Evolutionary conservation across 768 basidiomycete species (phyloP).

Genomic region (Rhodotorula babjevae): DNA sequence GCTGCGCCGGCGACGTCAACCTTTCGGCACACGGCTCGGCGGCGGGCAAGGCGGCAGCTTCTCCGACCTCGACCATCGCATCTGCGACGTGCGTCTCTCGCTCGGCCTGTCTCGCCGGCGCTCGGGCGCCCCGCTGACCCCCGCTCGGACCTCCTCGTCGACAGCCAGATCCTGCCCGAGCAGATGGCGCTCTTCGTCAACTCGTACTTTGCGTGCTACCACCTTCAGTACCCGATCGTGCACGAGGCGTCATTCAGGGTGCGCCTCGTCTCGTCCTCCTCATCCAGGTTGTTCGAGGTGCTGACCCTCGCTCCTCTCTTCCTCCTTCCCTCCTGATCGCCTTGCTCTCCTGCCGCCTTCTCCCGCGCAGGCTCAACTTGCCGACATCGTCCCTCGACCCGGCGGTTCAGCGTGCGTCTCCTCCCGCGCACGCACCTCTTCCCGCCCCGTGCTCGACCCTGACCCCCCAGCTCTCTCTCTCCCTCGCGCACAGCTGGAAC

Average conservation of each 20-base stretch:
- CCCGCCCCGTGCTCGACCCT: not conserved
- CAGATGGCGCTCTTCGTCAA: not conserved
- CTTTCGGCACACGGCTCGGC: not conserved
- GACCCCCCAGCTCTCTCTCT: not conserved
- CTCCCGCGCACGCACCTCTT: too few relatives aligned
- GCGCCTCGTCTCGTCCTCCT: not conserved
- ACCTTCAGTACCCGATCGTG: not conserved
- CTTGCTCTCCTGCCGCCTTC: not conserved
- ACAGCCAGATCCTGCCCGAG: not conserved
- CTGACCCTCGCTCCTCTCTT: not conserved
- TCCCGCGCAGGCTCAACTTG: not conserved
- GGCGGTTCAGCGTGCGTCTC: not conserved
- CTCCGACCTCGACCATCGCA: not conserved
- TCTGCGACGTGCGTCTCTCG: not conserved
- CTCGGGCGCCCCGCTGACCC: too few relatives aligned
- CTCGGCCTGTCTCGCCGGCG: too few relatives aligned
- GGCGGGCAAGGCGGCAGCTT: not conserved
- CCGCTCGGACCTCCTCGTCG: too few relatives aligned
- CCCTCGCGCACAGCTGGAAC: not conserved
- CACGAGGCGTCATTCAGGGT: not conserved
- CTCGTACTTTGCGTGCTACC: not conserved
- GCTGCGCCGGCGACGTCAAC: slow-evolving; percentile 5
- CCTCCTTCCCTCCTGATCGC: too few relatives aligned
- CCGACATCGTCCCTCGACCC: slow-evolving; percentile 7
- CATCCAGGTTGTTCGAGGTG: too few relatives aligned